These are phyloP conservation scores for Cucurbita ficifolia DNA, from an alignment of 306 rosid species.

Conservation along the genomic window DNA sequence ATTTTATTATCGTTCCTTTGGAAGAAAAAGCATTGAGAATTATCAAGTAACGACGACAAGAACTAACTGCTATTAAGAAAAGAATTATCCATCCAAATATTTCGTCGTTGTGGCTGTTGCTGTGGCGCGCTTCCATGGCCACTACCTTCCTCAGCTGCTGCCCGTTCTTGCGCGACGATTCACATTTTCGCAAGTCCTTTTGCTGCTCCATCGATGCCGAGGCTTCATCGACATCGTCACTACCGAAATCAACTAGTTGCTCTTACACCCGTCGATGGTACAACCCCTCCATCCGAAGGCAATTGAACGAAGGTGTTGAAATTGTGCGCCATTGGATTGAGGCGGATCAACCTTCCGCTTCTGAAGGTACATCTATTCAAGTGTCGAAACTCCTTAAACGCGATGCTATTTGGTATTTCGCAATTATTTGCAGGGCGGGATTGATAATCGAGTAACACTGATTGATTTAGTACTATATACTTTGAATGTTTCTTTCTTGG, in stretches of 20 bases:
- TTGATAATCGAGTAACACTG: not conserved
- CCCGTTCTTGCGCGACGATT: not conserved
- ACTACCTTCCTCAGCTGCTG: not conserved
- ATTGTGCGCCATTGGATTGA: constrained; percentile 58
- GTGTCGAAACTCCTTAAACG: not conserved
- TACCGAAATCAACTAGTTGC: constrained; percentile 4
- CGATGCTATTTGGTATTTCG: not conserved
- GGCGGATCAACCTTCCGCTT: constrained; percentile 30
- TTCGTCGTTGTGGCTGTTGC: not conserved
- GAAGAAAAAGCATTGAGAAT: too few relatives aligned
- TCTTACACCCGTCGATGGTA: constrained; percentile 24
- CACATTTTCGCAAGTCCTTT: constrained; percentile 13
- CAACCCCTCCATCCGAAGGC: constrained; percentile 19
- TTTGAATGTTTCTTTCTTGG: not conserved
- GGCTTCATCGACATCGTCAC: constrained; percentile 13
- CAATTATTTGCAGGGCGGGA: not conserved
- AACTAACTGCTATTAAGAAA: not conserved
- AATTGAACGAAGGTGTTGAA: constrained; percentile 11
- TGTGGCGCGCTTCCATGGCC: constrained; percentile 8
- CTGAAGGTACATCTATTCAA: constrained; percentile 18
- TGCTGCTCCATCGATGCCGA: constrained; percentile 10
- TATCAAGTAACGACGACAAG: too few relatives aligned
- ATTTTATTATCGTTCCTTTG: too few relatives aligned
- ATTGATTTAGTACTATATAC: not conserved
- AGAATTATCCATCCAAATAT: not conserved